Evolutionary conservation across 495 filamentous ascomycete species (phyloP).

Genomic region (Sabuloglossum arenarium): DNA sequence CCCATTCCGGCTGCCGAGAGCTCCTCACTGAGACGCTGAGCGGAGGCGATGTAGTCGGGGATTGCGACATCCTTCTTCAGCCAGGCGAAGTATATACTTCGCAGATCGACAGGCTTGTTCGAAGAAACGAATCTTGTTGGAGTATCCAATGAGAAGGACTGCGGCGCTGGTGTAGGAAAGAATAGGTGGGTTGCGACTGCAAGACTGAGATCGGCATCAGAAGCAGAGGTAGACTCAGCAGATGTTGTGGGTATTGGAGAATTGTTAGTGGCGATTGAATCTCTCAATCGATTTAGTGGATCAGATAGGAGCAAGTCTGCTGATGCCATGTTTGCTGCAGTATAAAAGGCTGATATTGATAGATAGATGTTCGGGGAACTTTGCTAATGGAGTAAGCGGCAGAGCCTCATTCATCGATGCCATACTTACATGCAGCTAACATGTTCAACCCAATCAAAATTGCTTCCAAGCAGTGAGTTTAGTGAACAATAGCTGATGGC

Average conservation of each 20-base stretch:
- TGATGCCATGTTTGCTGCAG: not conserved
- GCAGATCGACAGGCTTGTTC: slow-evolving; percentile 59
- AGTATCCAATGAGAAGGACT: slow-evolving; percentile 49
- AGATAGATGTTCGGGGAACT: not conserved
- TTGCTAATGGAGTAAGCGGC: not conserved
- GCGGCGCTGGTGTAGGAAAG: slow-evolving; percentile 41
- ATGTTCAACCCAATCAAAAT: too few relatives aligned
- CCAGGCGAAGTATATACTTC: slow-evolving; percentile 90
- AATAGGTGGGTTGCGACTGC: slow-evolving; percentile 63
- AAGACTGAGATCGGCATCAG: slow-evolving; percentile 25
- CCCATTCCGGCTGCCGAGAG: slow-evolving; percentile 35
- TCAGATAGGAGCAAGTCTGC: slow-evolving; percentile 23
- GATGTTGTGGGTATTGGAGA: slow-evolving; percentile 50
- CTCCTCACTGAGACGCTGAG: slow-evolving; percentile 61
- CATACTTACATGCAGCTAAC: not conserved
- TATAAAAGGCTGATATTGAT: not conserved
- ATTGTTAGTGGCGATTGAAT: slow-evolving; percentile 45
- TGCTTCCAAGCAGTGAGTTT: too few relatives aligned
- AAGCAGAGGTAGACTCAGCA: slow-evolving; percentile 29
- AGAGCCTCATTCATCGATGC: not conserved
- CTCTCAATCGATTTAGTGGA: slow-evolving; percentile 58
- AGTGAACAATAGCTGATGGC: too few relatives aligned
- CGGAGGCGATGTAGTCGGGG: slow-evolving; percentile 71
- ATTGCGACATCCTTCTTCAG: slow-evolving; percentile 73
- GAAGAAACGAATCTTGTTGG: slow-evolving; percentile 69